A percentile compares a stretch with the other conserved stretches of the same genome.
These are phyloP conservation scores for Gymnopilus junonius DNA, from an alignment of 768 basidiomycete genomes.

Conservation along the genomic window DNA sequence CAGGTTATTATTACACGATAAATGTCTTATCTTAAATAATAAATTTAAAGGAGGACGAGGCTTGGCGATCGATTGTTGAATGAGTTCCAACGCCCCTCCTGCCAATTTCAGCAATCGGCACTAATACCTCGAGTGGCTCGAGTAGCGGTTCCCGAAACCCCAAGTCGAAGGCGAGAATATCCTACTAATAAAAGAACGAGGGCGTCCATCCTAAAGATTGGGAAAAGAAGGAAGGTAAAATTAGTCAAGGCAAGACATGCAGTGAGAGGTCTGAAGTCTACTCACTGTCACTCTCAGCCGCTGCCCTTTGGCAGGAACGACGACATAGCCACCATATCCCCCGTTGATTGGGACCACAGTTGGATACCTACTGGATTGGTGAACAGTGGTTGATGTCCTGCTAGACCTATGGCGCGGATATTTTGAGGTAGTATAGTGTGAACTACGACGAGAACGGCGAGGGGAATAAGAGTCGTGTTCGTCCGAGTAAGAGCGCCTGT, in stretches of 20 bases:
- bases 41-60: not conserved
- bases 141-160: constrained; percentile 1
- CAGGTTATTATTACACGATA: no score
- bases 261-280: not conserved
- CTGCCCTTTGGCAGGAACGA: constrained; percentile 20
- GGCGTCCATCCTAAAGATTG: constrained; percentile 1
- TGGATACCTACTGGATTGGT: constrained; percentile 1
- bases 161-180: constrained; percentile 17
- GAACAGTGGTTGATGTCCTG: not conserved
- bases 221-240: not conserved
- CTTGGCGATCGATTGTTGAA: not conserved
- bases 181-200: constrained; percentile 8
- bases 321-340: constrained; percentile 13
- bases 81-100: not conserved
- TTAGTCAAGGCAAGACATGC: not conserved
- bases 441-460: not conserved
- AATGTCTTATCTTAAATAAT: not conserved
- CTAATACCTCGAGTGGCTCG: not conserved
- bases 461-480: constrained; percentile 1
- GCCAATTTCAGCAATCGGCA: not conserved
- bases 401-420: not conserved
- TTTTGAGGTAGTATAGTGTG: not conserved
- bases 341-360: constrained; percentile 15
- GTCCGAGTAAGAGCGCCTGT: constrained; percentile 5
- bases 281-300: constrained; percentile 9